These are phyloP conservation scores for Sextonia rubra DNA, from an alignment of 164 flowering plant genomes.

Conservation along the genomic window DNA sequence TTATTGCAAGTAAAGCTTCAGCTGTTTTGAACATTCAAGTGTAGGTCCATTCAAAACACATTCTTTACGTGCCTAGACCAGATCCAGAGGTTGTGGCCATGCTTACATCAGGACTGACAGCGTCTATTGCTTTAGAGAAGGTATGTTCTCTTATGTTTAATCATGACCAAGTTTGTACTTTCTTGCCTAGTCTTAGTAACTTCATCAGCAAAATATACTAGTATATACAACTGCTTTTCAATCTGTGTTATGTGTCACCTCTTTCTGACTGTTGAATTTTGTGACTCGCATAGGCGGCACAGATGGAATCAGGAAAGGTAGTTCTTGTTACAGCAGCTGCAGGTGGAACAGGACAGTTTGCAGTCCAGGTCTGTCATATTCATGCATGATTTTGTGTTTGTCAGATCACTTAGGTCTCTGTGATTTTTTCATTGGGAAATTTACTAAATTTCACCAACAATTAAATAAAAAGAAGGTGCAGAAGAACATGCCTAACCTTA, in stretches of 20 bases:
- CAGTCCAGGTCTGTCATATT: slow-evolving; percentile 69
- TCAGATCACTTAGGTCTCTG: slow-evolving; percentile 1
- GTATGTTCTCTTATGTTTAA: slow-evolving; percentile 26
- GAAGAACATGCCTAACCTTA: no score
- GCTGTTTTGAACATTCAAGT: slow-evolving; percentile 10
- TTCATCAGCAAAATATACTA: background rate
- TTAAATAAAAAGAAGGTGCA: no score
- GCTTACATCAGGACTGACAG: slow-evolving; percentile 99
- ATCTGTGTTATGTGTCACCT: background rate
- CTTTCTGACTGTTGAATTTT: slow-evolving; percentile 14
- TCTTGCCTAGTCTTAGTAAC: no score
- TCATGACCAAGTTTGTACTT: no score
- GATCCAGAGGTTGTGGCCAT: slow-evolving; percentile 98
- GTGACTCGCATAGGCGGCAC: slow-evolving; percentile 61
- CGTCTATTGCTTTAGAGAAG: slow-evolving; percentile 91
- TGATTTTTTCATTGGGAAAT: background rate
- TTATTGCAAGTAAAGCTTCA: background rate
- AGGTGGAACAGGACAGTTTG: slow-evolving; percentile 98
- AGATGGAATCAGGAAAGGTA: slow-evolving; percentile 73
- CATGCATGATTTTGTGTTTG: background rate
- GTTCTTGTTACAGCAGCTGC: slow-evolving; percentile 99
- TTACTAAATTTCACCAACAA: no score
- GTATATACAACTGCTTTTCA: background rate
- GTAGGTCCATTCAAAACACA: slow-evolving; percentile 75
- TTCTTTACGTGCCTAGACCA: slow-evolving; percentile 81